Base-by-base conservation (phyloP, 2,329 filamentous ascomycete species). In the Biscogniauxia mediterranea region DNA sequence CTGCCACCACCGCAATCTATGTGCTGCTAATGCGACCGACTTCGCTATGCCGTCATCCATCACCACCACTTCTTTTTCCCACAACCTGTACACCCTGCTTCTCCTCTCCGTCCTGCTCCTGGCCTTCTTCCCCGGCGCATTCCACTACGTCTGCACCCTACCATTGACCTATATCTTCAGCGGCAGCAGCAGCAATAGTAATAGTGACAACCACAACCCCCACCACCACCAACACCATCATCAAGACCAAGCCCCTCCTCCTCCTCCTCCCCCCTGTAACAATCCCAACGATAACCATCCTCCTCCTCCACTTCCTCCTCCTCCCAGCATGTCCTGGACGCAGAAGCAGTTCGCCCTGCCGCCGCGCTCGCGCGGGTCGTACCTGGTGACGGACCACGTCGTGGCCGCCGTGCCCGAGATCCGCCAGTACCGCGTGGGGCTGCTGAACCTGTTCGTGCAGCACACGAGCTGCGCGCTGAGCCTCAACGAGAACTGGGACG, bases 391-490 rank as follows among this genome's bases (percentile, higher is more conserved):
- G 56, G 87, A 93, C 74, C 81, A 89, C 57, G 84, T 98, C 59
- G 69, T 86, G 25, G 80, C 82, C 55, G 81, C 87, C 61, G 79
- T 98, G 0, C 93, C 94, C 3, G 93, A 97, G 77, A 85, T 98
- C 66, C 82, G 83, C 61, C 76, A 85, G 67, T 97, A 96, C 84
- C 94, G 94, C 75, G 86, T 95, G 69, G 93, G 93, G 52, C 78
- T 96, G 63, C 80, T 98, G 64, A 88, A 97, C 75, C 83, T 99
- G 54, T 99, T 98, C 76, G 84, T 98, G 58, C 94, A 99, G 79
- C 95, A 99, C 79, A 99, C 95, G 5, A 92, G 88, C 71, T 97
- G 93, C 77, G 95, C 91, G 13, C 83, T 99, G 57, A 91, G 87
- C 62, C 80, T 99, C 70, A 99, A 99, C 74, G 95, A 99, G 83